Conservation (phyloP, 495 filamentous ascomycete genomes). For the Neurospora sp. region DNA sequence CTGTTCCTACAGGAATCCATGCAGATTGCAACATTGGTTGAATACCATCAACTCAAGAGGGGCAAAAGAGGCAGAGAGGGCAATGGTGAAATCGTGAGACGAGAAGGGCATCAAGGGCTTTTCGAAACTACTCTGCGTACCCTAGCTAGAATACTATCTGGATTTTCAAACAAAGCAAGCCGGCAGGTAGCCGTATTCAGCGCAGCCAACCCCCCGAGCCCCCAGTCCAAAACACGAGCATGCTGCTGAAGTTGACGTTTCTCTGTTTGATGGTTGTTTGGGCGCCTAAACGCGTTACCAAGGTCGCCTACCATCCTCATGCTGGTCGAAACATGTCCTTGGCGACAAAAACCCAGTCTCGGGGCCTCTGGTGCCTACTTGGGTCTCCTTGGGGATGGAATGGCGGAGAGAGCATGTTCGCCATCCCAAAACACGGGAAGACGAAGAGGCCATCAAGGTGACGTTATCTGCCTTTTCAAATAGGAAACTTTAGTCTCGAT, state of each 20-base stretch:
- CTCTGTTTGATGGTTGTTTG: constrained; percentile 41
- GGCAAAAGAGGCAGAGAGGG: neutral
- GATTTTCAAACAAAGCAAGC: neutral
- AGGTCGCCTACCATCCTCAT: constrained; percentile 17
- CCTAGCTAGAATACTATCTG: neutral
- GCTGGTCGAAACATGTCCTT: constrained; percentile 23
- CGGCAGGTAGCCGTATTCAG: neutral
- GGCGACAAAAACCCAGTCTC: constrained; percentile 14
- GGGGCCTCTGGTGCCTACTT: neutral
- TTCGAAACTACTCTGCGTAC: neutral
- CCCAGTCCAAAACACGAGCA: neutral
- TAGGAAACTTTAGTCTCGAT: neutral
- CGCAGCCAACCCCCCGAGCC: neutral
- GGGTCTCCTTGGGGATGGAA: neutral
- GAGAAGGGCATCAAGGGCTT: neutral
- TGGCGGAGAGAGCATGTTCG: neutral
- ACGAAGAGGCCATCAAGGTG: neutral
- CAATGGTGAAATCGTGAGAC: neutral
- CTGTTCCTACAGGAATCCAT: neutral
- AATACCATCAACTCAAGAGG: neutral
- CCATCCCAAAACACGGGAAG: neutral
- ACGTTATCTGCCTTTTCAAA: neutral
- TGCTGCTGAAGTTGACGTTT: constrained; percentile 2
- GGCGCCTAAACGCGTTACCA: constrained; percentile 21
- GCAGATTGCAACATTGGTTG: neutral